Conservation (phyloP, 2,329 filamentous ascomycete genomes). For the Hymenoscyphus albidus region DNA sequence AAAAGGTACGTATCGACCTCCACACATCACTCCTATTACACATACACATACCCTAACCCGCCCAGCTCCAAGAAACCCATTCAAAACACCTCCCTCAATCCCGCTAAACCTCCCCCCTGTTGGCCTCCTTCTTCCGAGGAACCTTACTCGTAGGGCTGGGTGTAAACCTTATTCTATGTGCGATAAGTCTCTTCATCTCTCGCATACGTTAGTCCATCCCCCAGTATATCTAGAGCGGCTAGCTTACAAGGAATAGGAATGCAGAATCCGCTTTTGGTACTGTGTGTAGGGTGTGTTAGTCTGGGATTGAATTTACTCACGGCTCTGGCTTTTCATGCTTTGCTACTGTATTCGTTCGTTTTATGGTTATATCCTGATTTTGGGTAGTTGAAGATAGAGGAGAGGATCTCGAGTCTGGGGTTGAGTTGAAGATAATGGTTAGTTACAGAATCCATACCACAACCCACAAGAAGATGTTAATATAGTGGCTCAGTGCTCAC, state of each 20-base stretch:
- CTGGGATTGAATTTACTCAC: conserved; percentile 65
- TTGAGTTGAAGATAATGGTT: conserved; percentile 36
- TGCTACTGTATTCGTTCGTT: conserved; percentile 3
- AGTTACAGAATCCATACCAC: conserved; percentile 54
- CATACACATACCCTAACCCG: conserved; percentile 46
- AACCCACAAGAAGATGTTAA: conserved; percentile 35
- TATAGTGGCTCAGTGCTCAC: conserved; percentile 56
- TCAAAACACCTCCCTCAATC: conserved; percentile 62
- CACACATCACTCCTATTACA: conserved; percentile 49
- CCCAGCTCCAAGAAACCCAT: conserved; percentile 53
- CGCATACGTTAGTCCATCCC: conserved; percentile 44
- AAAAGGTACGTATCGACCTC: neutral
- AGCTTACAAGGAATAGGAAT: conserved; percentile 44
- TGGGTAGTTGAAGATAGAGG: neutral
- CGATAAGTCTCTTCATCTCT: conserved; percentile 65
- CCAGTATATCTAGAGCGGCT: neutral
- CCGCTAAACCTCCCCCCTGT: conserved; percentile 70
- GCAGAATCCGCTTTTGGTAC: conserved; percentile 59
- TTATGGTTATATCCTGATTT: neutral
- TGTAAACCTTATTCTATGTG: conserved; percentile 69
- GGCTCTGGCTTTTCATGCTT: conserved; percentile 62
- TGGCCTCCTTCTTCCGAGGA: conserved; percentile 79
- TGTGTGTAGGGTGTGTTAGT: conserved; percentile 67
- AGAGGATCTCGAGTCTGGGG: neutral
- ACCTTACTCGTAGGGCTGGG: conserved; percentile 69